These are phyloP conservation scores for Nematodospora valgi DNA, from an alignment of 805 yeast species.

Conservation along the genomic window DNA sequence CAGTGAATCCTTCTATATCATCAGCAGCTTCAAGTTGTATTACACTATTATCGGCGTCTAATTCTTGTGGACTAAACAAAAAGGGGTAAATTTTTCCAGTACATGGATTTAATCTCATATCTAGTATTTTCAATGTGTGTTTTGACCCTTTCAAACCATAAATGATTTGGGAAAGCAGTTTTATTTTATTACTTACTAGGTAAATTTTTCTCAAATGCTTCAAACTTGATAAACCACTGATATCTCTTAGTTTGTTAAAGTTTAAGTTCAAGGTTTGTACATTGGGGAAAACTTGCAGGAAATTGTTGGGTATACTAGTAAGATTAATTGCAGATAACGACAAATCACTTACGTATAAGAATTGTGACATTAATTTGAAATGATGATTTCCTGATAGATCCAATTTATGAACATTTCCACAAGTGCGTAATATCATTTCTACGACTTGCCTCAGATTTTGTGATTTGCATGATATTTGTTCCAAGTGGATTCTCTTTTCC, in stretches of 20 bases:
- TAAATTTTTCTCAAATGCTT: constrained; percentile 35
- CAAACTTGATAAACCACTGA: constrained; percentile 31
- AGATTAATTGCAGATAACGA: constrained; percentile 48
- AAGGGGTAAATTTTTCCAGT: constrained; percentile 49
- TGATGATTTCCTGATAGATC: constrained; percentile 40
- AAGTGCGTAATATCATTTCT: constrained; percentile 16
- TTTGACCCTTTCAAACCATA: constrained; percentile 29
- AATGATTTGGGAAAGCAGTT: constrained; percentile 29
- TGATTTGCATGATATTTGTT: constrained; percentile 43
- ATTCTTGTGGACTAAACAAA: constrained; percentile 47
- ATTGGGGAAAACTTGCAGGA: constrained; percentile 42
- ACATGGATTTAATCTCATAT: constrained; percentile 48
- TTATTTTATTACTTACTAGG: constrained; percentile 45
- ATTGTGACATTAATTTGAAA: constrained; percentile 11
- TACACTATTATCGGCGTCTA: constrained; percentile 20
- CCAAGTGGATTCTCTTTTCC: constrained; percentile 27
- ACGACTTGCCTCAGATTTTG: constrained; percentile 20
- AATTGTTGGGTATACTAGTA: constrained; percentile 32
- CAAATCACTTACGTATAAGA: constrained; percentile 36
- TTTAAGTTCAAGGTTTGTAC: constrained; percentile 47
- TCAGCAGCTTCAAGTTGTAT: constrained; percentile 45
- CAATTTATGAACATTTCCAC: constrained; percentile 26
- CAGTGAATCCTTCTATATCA: constrained; percentile 50
- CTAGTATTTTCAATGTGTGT: constrained; percentile 35
- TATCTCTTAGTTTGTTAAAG: constrained; percentile 42